Evolutionary conservation across 2,329 filamentous ascomycete species (phyloP), one percentile per base, ranked within the genome.

Genomic region (Claviceps purpurea): DNA sequence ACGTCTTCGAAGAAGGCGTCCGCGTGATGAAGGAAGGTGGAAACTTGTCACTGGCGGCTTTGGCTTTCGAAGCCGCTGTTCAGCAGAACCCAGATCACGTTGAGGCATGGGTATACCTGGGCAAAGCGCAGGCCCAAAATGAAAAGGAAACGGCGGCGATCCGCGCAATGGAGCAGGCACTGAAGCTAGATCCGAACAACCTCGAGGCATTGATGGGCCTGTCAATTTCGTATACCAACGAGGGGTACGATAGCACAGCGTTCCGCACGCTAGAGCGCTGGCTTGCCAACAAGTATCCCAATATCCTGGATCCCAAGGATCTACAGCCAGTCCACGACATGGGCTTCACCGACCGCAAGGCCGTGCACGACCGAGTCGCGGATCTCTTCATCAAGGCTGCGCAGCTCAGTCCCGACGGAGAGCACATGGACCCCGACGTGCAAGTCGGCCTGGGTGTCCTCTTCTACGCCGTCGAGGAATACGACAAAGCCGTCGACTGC

Each of bases 101-200:
- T 40, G 87, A 95, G 51, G 93, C 93, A 2, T 98, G 93, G 93
- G 88, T 90, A 10, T 85, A 89, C 61, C 79, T 98, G 37, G 93
- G 93, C 50, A 84, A 85, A 51, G 87, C 90, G 18, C 93, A 98
- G 70, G 93, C 93, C 20, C 93, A 98, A 67, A 98, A 98, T 68
- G 93, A 98, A 69, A 98, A 98, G 72, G 93, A 98, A 68, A 86
- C 89, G 8, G 91, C 93, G 0, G 93, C 93, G 2, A 96, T 98
- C 58, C 84, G 93, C 38, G 93, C 93, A 3, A 75, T 97, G 55
- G 91, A 97, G 68, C 87, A 93, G 65, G 89, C 91, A 1, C 72
- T 96, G 57, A 91, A 90, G 67, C 75, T 93, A 30, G 90, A 97
- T 61, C 84, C 89, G 0, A 84, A 82, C 61, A 96, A 95, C 64